Evolutionary conservation across 2,329 filamentous ascomycete genomes (phyloP).

Genomic region (Paraphaeosphaeria sporulosa): DNA sequence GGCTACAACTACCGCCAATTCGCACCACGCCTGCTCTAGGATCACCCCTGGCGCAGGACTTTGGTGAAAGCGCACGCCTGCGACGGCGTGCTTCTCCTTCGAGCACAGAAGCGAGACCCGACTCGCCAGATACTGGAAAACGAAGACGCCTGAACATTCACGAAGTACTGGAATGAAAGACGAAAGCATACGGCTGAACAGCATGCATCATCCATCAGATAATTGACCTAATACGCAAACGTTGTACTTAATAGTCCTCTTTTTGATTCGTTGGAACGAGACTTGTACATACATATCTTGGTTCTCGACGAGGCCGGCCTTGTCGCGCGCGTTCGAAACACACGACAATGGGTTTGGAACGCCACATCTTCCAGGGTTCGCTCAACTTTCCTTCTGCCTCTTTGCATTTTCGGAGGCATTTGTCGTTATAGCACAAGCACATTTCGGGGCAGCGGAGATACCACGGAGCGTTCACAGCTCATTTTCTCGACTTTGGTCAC

Average conservation of each 20-base stretch:
- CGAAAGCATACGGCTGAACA: constrained; percentile 8
- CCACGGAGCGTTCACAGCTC: constrained; percentile 1
- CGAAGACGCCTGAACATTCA: constrained; percentile 47
- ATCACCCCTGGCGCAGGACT: constrained; percentile 40
- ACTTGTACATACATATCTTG: constrained; percentile 10
- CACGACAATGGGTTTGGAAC: not conserved
- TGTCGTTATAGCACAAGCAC: constrained; percentile 14
- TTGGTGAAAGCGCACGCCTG: constrained; percentile 28
- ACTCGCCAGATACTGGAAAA: constrained; percentile 45
- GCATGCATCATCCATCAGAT: not conserved
- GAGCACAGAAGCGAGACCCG: constrained; percentile 35
- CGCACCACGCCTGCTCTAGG: constrained; percentile 41
- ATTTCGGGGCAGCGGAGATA: constrained; percentile 13
- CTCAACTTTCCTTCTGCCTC: constrained; percentile 5
- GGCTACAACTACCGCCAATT: constrained; percentile 47
- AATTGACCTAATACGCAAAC: constrained; percentile 7
- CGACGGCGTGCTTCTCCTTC: constrained; percentile 40
- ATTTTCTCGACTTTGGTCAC: not conserved
- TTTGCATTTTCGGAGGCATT: constrained; percentile 14
- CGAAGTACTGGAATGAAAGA: constrained; percentile 44
- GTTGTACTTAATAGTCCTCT: constrained; percentile 11
- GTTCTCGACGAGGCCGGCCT: constrained; percentile 14
- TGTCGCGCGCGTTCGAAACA: constrained; percentile 12
- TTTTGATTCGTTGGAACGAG: not conserved
- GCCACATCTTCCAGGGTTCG: constrained; percentile 11